Base-by-base conservation (phyloP, 129 eudicot genomes). In the Saposhnikovia divaricata region DNA sequence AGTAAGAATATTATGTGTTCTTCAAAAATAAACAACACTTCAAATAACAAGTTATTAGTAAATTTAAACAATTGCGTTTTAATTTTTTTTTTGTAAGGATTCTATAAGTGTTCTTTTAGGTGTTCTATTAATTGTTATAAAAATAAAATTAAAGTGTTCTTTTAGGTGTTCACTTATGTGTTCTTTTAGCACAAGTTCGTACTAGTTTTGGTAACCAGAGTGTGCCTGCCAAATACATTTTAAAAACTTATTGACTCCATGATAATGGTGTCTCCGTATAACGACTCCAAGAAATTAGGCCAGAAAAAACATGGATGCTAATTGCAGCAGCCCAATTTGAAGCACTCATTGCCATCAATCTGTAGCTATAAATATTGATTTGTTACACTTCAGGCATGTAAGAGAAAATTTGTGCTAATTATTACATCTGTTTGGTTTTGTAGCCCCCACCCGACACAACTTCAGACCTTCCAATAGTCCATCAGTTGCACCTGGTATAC, bases 361-460 rank as follows among this genome's bases (percentile, higher is more conserved):
- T 11, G 31, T 50, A 78, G 4, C 50, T 61, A 28, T 25, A 46
- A 37, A 39, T 63, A 79, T 12, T 28, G 55, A 71, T 43, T 77
- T 65, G 68, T 77, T 57, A 74, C 74, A 74, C 74, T 27, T 74
- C 59, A 84, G 85, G 86, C 83, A 78, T 74, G 75, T 51, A 19
- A 25, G 15, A 5, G 0, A 55, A 31, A 57, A 5, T n/a, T n/a
- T 78, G 15, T 72, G 40, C 51, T 57, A 44, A 61, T 38, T 76
- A 81, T 57, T 25, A 27, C 21, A 72, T 53, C 40, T 40, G 72
- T 61, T 80, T 72, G 65, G 66, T 71, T 82, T 85, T 87, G 82
- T 84, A 84, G 90, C 86, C 70, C 85, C 85, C 39, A 27, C 74
- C 80, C 81, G 68, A 70, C 79, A 79, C 42, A 72, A 55, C 65